Evolutionary conservation across 257 asterid genomes (phyloP), one percentile per base, ranked within the genome.

Genomic region (Craterostigma plantagineum): DNA sequence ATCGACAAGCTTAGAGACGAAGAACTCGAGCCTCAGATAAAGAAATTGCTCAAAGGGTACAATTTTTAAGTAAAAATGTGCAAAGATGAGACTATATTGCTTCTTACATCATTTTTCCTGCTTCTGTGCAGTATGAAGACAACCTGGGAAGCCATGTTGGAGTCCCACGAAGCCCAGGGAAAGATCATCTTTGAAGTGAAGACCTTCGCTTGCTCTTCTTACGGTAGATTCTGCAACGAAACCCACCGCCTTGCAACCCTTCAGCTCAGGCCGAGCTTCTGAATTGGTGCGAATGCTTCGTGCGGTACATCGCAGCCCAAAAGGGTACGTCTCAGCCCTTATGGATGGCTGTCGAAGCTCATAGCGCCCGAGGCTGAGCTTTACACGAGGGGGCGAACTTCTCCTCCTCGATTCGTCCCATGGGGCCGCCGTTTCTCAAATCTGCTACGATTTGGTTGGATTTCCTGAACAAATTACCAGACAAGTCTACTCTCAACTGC

Each of bases 201-300:
- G n/a, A n/a, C n/a, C n/a, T n/a, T n/a, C n/a, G n/a, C n/a, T n/a
- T n/a, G n/a, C n/a, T n/a, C n/a, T n/a, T n/a, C n/a, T n/a, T n/a
- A n/a, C n/a, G n/a, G n/a, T n/a, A n/a, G n/a, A 55, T 82, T 82
- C 66, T 71, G 85, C 86, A 87, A 72, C 10, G 93, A 82, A 34
- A 67, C 90, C 40, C 92, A 76, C 57, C 79, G 77, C 12, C 81
- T 75, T 5, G 92, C 95, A 7, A 79, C 93, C 0, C 85, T 63
- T 10, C 98, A 87, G 64, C 77, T 87, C 86, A 79, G 55, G 66
- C 75, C 1, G 95, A 87, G 73, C 92, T 87, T 43, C 40, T 71
- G n/a, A 87, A 87, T 59, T 79, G 93, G 95, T 66, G 85, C 3
- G 34, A 73, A 4, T 58, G 95, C 63, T 82, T 87, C 67, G 60